Percentiles rank a stretch among this genome's conserved stretches.
phyloP scores from a whole-genome alignment of 2,329 filamentous ascomycete species.

The Pseudocercospora cruenta region DNA sequence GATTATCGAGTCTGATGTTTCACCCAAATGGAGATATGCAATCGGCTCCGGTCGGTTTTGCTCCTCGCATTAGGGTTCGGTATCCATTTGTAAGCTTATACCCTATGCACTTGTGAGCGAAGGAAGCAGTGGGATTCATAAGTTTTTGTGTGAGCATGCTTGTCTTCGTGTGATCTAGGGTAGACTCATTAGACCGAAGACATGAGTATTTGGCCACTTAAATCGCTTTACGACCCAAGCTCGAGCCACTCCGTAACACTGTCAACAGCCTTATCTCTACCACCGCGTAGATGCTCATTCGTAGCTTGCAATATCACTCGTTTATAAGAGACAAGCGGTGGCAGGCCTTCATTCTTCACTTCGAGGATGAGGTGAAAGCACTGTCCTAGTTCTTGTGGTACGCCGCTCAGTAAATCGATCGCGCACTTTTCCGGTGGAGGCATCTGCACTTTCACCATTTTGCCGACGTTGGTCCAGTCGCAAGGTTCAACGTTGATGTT shows the following conservation, averaged over 20 bases:
- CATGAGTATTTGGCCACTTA: neutral
- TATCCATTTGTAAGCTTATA: neutral
- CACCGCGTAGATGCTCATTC: neutral
- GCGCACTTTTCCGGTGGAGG: constrained; percentile 10
- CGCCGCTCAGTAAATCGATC: constrained; percentile 3
- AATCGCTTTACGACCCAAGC: neutral
- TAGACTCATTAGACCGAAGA: neutral
- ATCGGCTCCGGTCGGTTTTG: no score
- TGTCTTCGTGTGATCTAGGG: neutral
- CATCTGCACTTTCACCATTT: constrained; percentile 4
- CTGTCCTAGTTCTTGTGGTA: constrained; percentile 4
- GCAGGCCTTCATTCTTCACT: constrained; percentile 10
- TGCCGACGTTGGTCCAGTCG: neutral
- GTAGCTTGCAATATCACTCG: constrained; percentile 14
- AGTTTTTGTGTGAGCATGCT: neutral
- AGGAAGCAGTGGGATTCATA: neutral
- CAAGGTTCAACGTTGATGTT: neutral
- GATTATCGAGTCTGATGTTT: no score
- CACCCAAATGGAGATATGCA: no score
- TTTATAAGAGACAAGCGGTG: constrained; percentile 14
- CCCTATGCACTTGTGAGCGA: neutral
- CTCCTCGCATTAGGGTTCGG: no score
- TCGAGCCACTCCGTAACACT: constrained; percentile 6
- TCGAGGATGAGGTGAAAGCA: constrained; percentile 14
- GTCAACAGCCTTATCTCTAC: constrained; percentile 3